Conservation (phyloP, 257 asterid genomes). For the Perilla frutescens region DNA sequence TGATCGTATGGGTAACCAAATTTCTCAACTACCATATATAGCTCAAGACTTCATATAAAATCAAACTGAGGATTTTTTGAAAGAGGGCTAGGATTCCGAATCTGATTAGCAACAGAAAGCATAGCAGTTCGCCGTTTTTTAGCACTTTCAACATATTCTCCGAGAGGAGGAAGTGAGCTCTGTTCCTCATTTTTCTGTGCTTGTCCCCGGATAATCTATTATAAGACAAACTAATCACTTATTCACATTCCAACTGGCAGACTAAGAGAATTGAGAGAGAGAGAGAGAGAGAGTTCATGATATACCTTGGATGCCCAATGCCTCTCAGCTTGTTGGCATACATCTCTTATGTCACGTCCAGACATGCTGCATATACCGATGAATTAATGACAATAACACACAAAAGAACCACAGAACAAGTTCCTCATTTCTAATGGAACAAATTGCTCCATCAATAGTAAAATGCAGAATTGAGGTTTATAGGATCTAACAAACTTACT, state of each 20-base stretch:
- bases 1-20: neutral
- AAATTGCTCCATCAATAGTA: neutral
- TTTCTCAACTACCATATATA: slow-evolving; percentile 10
- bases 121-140: slow-evolving; percentile 52
- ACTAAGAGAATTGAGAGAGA: neutral
- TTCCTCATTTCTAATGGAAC: neutral
- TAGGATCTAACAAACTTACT: slow-evolving; percentile 49
- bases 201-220: slow-evolving; percentile 77
- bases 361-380: slow-evolving; percentile 67
- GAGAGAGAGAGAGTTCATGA: neutral
- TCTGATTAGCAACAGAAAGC: slow-evolving; percentile 44
- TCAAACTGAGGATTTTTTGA: slow-evolving; percentile 69
- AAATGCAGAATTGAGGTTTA: slow-evolving; percentile 13
- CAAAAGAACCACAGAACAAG: neutral
- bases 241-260: slow-evolving; percentile 19
- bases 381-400: neutral
- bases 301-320: slow-evolving; percentile 98
- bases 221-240: slow-evolving; percentile 18
- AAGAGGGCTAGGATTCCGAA: slow-evolving; percentile 43
- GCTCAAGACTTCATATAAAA: slow-evolving; percentile 48
- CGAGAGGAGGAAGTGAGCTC: slow-evolving; percentile 68
- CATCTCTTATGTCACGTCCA: slow-evolving; percentile 90
- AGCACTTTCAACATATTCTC: slow-evolving; percentile 69
- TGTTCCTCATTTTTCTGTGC: slow-evolving; percentile 47
- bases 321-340: slow-evolving; percentile 98